Conservation (phyloP, 768 basidiomycete genomes). For the Lactarius pseudohatsudake region DNA sequence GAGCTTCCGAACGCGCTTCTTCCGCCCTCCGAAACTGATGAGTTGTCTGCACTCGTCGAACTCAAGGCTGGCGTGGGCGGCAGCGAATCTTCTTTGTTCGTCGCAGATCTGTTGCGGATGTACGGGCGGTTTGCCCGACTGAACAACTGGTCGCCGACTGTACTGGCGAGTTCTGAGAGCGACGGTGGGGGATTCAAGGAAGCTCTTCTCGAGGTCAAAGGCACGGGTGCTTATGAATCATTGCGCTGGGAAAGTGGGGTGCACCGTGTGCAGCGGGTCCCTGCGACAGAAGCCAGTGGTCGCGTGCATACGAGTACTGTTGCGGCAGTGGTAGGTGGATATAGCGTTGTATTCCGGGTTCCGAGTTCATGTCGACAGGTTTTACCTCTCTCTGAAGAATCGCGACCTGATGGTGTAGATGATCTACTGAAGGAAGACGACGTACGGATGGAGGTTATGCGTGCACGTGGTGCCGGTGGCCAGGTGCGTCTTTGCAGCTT, state of each 20-base stretch:
- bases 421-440: conserved; percentile 81
- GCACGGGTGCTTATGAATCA: conserved; percentile 72
- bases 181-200: conserved; percentile 72
- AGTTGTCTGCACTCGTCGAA: conserved; percentile 80
- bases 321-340: conserved; percentile 67
- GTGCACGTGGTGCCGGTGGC: conserved; percentile 94
- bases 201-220: conserved; percentile 77
- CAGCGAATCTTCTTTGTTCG: conserved; percentile 81
- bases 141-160: conserved; percentile 58
- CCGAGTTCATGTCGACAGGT: conserved; percentile 51
- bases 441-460: conserved; percentile 90
- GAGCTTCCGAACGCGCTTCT: conserved; percentile 73
- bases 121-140: conserved; percentile 64
- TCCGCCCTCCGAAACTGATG: conserved; percentile 63
- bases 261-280: conserved; percentile 92
- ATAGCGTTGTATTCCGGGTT: neutral
- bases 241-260: conserved; percentile 93
- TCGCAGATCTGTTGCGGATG: conserved; percentile 76
- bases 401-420: conserved; percentile 47
- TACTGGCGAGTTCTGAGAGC: conserved; percentile 58
- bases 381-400: conserved; percentile 73
- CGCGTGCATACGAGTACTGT: conserved; percentile 92
- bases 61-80: conserved; percentile 94
- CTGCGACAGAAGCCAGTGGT: conserved; percentile 84
- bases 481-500: conserved; percentile 55